Evolutionary conservation across 352 stramenopile genomes (phyloP).

Genomic region (Peronosclerospora sorghi): DNA sequence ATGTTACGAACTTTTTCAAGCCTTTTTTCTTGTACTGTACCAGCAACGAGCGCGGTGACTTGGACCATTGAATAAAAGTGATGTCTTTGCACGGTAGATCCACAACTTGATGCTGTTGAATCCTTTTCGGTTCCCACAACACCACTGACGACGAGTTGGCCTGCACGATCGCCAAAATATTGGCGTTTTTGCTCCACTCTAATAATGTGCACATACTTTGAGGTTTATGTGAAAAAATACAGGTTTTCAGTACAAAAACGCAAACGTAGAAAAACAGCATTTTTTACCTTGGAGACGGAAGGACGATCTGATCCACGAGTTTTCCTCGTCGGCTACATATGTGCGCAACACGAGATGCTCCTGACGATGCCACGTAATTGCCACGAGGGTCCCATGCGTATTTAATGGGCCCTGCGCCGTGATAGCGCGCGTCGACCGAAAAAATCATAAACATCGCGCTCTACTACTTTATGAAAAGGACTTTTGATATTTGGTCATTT

Average conservation of each 20-base stretch:
- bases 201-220: conserved; percentile 51
- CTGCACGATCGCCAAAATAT: conserved; percentile 64
- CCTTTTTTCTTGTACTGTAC: conserved; percentile 9
- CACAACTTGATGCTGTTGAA: conserved; percentile 49
- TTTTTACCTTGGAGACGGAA: conserved; percentile 50
- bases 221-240: conserved; percentile 1
- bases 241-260: not conserved
- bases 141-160: conserved; percentile 61
- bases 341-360: conserved; percentile 59
- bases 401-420: conserved; percentile 57
- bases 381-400: conserved; percentile 74
- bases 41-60: conserved; percentile 42
- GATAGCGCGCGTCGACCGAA: conserved; percentile 65
- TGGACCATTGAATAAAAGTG: conserved; percentile 75
- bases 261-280: conserved; percentile 4
- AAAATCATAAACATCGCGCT: conserved; percentile 66
- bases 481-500: too few relatives aligned
- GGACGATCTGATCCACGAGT: conserved; percentile 71
- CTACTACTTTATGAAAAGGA: too few relatives aligned
- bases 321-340: conserved; percentile 63
- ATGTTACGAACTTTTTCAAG: not conserved
- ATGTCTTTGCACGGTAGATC: conserved; percentile 65
- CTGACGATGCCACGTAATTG: conserved; percentile 67
- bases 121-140: conserved; percentile 57
- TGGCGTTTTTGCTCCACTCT: conserved; percentile 62